Conservation (phyloP, 1,139 yeast genomes). For the Scheffersomyces insectosa region DNA sequence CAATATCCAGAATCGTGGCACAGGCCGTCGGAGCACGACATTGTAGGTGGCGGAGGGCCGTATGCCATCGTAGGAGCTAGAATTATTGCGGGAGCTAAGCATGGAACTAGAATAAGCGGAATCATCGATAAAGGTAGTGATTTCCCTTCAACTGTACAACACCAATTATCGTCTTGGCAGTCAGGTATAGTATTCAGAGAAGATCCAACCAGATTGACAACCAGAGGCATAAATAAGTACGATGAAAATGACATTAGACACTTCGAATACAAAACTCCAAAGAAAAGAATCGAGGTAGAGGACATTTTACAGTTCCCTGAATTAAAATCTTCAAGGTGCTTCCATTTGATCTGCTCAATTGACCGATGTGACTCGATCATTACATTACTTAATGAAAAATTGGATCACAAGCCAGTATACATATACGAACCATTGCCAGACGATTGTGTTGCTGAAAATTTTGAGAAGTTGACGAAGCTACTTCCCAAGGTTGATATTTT, state of each 20-base stretch:
- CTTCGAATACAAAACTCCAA: slow-evolving; percentile 52
- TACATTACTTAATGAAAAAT: slow-evolving; percentile 23
- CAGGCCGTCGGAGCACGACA: slow-evolving; percentile 45
- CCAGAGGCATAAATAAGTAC: slow-evolving; percentile 80
- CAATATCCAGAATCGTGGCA: slow-evolving; percentile 49
- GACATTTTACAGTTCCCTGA: slow-evolving; percentile 51
- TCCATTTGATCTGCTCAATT: slow-evolving; percentile 79
- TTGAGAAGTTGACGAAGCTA: slow-evolving; percentile 37
- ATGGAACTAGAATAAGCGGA: slow-evolving; percentile 53
- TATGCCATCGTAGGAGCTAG: slow-evolving; percentile 81
- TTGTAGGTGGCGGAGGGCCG: slow-evolving; percentile 91
- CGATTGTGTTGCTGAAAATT: slow-evolving; percentile 56
- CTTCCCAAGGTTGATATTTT: slow-evolving; percentile 57
- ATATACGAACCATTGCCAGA: slow-evolving; percentile 91
- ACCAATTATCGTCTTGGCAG: slow-evolving; percentile 57
- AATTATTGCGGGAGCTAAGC: slow-evolving; percentile 40
- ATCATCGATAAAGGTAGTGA: slow-evolving; percentile 80
- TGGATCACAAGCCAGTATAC: slow-evolving; percentile 36
- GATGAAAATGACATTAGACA: slow-evolving; percentile 60
- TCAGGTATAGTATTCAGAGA: slow-evolving; percentile 59
- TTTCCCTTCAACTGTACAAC: slow-evolving; percentile 55
- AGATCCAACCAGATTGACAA: slow-evolving; percentile 57
- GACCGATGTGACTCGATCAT: slow-evolving; percentile 54
- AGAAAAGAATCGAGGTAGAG: slow-evolving; percentile 58
- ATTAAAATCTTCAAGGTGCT: slow-evolving; percentile 44